phyloP scores from a whole-genome alignment of 768 basidiomycete genomes.

The Ephemerocybe angulata region DNA sequence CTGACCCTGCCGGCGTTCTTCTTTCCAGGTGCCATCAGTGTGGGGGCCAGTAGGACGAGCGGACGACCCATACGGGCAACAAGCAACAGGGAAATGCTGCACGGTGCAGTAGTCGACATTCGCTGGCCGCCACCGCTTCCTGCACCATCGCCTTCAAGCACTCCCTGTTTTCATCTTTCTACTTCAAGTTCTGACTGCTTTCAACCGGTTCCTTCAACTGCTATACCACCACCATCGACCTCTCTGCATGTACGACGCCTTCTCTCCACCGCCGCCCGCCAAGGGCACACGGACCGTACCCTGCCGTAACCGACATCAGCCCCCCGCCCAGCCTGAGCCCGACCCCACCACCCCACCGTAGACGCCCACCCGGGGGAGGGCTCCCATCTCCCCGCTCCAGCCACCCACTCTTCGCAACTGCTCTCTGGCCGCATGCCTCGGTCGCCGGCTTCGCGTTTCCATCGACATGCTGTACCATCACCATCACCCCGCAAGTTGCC shows the following conservation, averaged over 20 bases:
- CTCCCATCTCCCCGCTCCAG: neutral
- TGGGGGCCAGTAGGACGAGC: constrained; percentile 94
- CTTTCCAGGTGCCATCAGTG: constrained; percentile 79
- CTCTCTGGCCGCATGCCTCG: neutral
- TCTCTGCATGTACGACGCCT: neutral
- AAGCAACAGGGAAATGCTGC: constrained; percentile 55
- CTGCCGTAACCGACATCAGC: neutral
- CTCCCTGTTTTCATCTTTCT: neutral
- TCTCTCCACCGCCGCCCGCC: neutral
- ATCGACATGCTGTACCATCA: constrained; percentile 5
- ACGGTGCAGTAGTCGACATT: constrained; percentile 49
- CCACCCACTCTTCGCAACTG: neutral
- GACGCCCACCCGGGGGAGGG: neutral
- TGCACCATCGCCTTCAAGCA: no score
- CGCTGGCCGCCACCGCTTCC: no score
- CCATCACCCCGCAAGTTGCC: neutral
- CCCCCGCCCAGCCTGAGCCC: neutral
- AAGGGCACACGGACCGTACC: constrained; percentile 5
- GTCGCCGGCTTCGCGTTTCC: no score
- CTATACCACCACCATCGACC: neutral
- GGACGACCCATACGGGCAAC: constrained; percentile 90
- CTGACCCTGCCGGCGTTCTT: constrained; percentile 12
- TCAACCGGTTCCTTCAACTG: neutral
- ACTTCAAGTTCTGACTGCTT: neutral
- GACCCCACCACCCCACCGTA: neutral